Evolutionary conservation across 2,329 filamentous ascomycete genomes (phyloP).

Genomic region (Elsinoe australis): DNA sequence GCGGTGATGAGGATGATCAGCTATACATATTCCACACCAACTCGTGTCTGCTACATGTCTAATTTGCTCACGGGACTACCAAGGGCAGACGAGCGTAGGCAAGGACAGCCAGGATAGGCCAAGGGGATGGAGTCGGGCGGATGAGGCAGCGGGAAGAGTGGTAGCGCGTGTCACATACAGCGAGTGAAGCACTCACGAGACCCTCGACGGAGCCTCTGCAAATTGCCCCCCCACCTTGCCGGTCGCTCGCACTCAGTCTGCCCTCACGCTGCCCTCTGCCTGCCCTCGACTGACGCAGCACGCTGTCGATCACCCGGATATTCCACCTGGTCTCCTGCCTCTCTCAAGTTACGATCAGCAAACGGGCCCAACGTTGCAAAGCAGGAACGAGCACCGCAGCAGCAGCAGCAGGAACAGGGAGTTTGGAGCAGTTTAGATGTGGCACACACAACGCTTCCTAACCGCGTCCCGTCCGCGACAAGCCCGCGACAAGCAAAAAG

Average conservation of each 20-base stretch:
- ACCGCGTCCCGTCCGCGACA: slow-evolving; percentile 11
- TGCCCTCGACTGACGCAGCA: too few relatives aligned
- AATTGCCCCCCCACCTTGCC: not conserved
- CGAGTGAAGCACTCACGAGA: slow-evolving; percentile 9
- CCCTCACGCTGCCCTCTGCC: too few relatives aligned
- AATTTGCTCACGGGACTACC: slow-evolving; percentile 17
- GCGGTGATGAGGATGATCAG: not conserved
- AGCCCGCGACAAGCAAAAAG: slow-evolving; percentile 14
- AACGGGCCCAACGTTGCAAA: not conserved
- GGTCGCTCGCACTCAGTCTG: not conserved
- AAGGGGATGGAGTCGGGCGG: slow-evolving; percentile 1
- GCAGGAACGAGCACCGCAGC: not conserved
- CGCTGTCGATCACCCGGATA: too few relatives aligned
- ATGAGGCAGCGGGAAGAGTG: slow-evolving; percentile 9
- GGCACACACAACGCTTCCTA: slow-evolving; percentile 5
- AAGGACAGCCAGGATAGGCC: not conserved
- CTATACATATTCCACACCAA: slow-evolving; percentile 3
- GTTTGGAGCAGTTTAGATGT: not conserved
- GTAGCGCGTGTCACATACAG: slow-evolving; percentile 17
- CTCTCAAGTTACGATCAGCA: slow-evolving; percentile 10
- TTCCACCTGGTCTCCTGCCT: not conserved
- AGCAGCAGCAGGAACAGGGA: slow-evolving; percentile 2
- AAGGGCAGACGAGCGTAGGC: not conserved
- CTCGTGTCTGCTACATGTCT: slow-evolving; percentile 12
- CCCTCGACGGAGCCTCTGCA: not conserved